Evolutionary conservation across 2,329 filamentous ascomycete species (phyloP), one percentile per base, ranked within the genome.

Genomic region (Xylaria sp.): DNA sequence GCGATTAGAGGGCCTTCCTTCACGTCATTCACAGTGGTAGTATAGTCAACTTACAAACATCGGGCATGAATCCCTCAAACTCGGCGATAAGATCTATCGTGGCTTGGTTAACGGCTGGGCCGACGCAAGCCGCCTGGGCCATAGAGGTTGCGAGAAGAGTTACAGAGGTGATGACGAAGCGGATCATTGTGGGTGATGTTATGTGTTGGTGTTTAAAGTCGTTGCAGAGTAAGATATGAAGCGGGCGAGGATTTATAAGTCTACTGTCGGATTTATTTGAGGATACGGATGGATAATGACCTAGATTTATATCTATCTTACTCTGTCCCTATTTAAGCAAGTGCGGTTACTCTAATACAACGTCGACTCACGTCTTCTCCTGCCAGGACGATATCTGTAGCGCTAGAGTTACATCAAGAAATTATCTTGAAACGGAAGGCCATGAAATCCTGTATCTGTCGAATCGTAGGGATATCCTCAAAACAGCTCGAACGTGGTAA

Each of bases 41-140:
- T 1, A 8, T 23, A n/a, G 38, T 51, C 35, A 2, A 46, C 59
- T 52, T 56, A 61, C 59, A 61, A 40, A 57, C 45, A 19, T 42
- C 37, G n/a, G 59, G 35, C 37, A 35, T 52, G 37, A 56, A 61
- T 17, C 59, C 53, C 59, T 61, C 59, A 8, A 51, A 61, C 53
- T 33, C 35, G 21, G 45, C 28, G 28, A 61, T 61, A 5, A 61
- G 47, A 23, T 57, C 47, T 14, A 61, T 21, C 2, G 59, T 61
- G 6, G 59, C 59, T 51, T 51, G 38, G 31, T 61, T 61, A 14
- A 57, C 53, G 19, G 52, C 35, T 11, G 59, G 59, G 2, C 59
- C 59, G 15, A 33, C 37, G 23, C 59, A 61, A 4, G 45, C 46
- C 17, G 47, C 28, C 23, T 45, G 28, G 28, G 59, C 33, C 15